Base-by-base conservation (phyloP, 2,329 filamentous ascomycete genomes). In the Bipolaris victoriae region DNA sequence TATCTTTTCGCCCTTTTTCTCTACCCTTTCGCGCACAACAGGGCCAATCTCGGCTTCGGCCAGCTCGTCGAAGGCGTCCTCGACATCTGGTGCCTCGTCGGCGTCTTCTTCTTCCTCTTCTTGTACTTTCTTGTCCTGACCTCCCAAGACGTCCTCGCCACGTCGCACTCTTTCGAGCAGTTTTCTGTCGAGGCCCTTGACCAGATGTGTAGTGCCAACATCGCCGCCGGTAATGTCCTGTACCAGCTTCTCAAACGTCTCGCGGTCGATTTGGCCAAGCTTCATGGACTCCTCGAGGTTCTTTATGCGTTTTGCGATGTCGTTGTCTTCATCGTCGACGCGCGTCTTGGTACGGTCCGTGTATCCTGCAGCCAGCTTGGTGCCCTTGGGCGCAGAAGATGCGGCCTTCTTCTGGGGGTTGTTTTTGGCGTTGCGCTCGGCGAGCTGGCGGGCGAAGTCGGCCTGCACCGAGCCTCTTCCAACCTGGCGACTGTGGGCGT, bases 111-210 rank as follows among this genome's bases (percentile, higher is more conserved):
- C 65, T 41, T 64, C 64, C 22, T 40, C 37, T 1, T 68, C 68
- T 22, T 65, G 62, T 1, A 59, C 67, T 49, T 74, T 70, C 75
- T 63, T 81, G 2, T 83, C 53, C 46, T 52, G 49, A 7, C 51
- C 53, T 11, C 57, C 64, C 20, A 78, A 57, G 4, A 82, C 79
- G 72, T 82, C 77, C 73, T 92, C 90, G 39, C 90, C 90, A 53
- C 83, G 84, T 58, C 84, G 84, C 58, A 90, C 83, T 64, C 88
- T 83, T 74, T 90, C 86, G 26, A 93, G 79, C 11, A 98, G 80
- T 74, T 90, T 90, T 73, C 92, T 90, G 77, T 99, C 95, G 48
- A 99, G 78, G 0, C 95, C 95, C 73, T 97, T 98, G 46, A 98
- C 89, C 63, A 97, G 78, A 81, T 97, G 92, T 13, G 92, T 96